phyloP scores from a whole-genome alignment of 2,329 filamentous ascomycete genomes.

The Diaporthe destruens region DNA sequence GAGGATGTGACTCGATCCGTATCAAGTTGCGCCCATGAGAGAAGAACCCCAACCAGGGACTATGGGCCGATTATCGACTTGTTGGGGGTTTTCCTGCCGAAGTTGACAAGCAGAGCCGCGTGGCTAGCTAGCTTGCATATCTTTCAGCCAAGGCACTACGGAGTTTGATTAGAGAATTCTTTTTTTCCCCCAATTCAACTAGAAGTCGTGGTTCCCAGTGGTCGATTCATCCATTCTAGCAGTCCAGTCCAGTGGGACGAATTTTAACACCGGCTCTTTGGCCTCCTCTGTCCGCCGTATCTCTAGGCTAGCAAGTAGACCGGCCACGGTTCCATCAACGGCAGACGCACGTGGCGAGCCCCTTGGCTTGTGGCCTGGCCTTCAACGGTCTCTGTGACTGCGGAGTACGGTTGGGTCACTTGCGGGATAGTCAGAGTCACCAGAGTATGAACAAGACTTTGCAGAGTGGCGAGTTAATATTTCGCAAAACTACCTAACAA shows the following conservation, averaged over 20 bases:
- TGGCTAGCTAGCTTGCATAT: slow-evolving; percentile 13
- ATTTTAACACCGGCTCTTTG: background rate
- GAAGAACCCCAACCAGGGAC: background rate
- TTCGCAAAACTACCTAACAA: slow-evolving; percentile 7
- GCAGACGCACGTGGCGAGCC: background rate
- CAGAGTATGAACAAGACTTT: background rate
- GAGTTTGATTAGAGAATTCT: background rate
- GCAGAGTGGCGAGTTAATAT: slow-evolving; percentile 5
- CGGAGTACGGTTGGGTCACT: background rate
- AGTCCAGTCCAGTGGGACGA: background rate
- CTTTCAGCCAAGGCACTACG: background rate
- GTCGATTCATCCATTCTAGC: background rate
- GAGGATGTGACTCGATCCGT: background rate
- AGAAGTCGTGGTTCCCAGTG: background rate
- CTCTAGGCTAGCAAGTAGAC: background rate
- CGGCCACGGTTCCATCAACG: background rate
- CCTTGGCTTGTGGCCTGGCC: background rate
- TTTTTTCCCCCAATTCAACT: background rate
- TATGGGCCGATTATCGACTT: no score
- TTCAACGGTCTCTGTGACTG: background rate
- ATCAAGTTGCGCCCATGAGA: background rate
- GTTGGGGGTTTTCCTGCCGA: background rate
- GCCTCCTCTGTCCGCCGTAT: background rate
- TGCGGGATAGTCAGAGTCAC: background rate
- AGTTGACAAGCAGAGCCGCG: background rate